Conservation (phyloP, 257 asterid species). For the Solanum ahanhuiri region DNA sequence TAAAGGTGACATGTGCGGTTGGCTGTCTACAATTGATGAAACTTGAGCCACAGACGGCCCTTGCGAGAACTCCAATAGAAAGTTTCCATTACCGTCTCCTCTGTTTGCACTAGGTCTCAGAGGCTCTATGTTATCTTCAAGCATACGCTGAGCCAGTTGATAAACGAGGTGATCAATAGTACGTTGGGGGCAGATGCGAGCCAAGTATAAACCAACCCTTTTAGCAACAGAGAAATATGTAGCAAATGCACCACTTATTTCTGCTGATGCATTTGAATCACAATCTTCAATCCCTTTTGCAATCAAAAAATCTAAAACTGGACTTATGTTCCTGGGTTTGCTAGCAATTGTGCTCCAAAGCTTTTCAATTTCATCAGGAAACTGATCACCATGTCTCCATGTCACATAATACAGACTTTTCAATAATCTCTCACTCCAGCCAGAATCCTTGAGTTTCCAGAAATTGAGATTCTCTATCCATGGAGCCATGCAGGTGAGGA, state of each 20-base stretch:
- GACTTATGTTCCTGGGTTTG: constrained; percentile 93
- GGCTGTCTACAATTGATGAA: constrained; percentile 67
- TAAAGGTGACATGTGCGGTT: constrained; percentile 98
- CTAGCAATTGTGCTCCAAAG: constrained; percentile 99
- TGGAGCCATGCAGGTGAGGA: constrained; percentile 99
- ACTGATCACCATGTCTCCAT: constrained; percentile 98
- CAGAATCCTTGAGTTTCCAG: constrained; percentile 97
- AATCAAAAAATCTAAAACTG: constrained; percentile 89
- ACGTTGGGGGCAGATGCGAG: constrained; percentile 97
- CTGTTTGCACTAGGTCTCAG: constrained; percentile 54
- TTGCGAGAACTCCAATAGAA: constrained; percentile 87
- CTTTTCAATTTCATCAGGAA: constrained; percentile 98
- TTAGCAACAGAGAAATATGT: constrained; percentile 98
- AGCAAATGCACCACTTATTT: constrained; percentile 99
- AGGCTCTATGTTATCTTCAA: constrained; percentile 85
- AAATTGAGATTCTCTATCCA: constrained; percentile 98
- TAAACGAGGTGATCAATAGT: constrained; percentile 98
- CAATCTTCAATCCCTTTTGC: constrained; percentile 99
- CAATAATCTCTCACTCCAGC: constrained; percentile 93
- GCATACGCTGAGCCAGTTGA: constrained; percentile 98
- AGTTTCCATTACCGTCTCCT: constrained; percentile 57
- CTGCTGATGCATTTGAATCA: constrained; percentile 96
- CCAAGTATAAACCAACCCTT: constrained; percentile 88
- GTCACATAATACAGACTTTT: constrained; percentile 96
- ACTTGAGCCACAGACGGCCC: constrained; percentile 77